These are phyloP conservation scores for Vairimorpha apis DNA, from an alignment of 371 early-diverging fungal genomes.

Conservation along the genomic window DNA sequence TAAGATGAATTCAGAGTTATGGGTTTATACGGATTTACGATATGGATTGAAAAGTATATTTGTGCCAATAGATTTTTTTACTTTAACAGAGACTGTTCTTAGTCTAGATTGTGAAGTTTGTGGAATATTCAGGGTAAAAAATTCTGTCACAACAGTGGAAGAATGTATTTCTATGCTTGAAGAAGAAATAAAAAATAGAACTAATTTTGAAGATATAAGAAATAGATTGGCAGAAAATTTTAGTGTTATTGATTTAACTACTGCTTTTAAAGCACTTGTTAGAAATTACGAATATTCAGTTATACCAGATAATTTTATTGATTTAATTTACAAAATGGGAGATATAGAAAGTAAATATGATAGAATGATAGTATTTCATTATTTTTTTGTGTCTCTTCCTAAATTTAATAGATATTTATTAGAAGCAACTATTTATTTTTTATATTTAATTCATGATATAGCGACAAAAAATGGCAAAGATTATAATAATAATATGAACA, in stretches of 20 bases:
- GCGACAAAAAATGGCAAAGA: constrained; percentile 14
- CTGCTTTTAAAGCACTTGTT: constrained; percentile 44
- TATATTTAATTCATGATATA: constrained; percentile 31
- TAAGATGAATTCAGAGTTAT: neutral
- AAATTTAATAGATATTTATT: constrained; percentile 49
- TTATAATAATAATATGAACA: constrained; percentile 37
- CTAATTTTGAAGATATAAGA: constrained; percentile 12
- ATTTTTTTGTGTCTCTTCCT: constrained; percentile 43
- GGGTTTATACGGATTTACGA: constrained; percentile 14
- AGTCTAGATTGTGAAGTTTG: constrained; percentile 28
- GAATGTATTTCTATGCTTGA: constrained; percentile 30
- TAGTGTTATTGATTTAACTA: constrained; percentile 45
- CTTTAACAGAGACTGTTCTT: constrained; percentile 39
- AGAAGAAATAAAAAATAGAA: constrained; percentile 3
- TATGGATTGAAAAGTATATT: constrained; percentile 31
- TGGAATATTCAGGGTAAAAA: constrained; percentile 52
- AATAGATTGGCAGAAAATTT: constrained; percentile 37
- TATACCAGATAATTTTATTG: constrained; percentile 35
- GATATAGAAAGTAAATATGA: constrained; percentile 31
- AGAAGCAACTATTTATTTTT: constrained; percentile 36
- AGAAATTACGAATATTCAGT: constrained; percentile 40
- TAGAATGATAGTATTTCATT: constrained; percentile 28
- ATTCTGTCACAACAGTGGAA: constrained; percentile 20
- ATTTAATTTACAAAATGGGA: constrained; percentile 26
- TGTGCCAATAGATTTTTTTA: constrained; percentile 42